Base-by-base conservation (phyloP, 371 early-diverging fungal genomes). In the Umbelopsis sp. region DNA sequence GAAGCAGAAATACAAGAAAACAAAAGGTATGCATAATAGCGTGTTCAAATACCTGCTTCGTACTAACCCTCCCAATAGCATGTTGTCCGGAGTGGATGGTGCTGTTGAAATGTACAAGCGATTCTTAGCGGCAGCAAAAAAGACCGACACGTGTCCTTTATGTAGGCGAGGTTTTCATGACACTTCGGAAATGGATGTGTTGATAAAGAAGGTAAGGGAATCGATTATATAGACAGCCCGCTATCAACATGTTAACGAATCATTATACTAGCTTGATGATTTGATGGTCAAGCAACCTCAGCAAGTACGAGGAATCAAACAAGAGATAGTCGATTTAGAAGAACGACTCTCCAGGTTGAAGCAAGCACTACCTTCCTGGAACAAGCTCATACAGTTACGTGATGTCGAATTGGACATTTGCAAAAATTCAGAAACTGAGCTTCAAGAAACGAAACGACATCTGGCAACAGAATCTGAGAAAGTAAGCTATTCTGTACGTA, bases 101-200 rank as follows among this genome's bases (percentile, higher is more conserved):
- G 87, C 85, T 18, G 66, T 74, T n/a, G 69, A 76, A 4, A 83
- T 92, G 76, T 92, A 92, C 73, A 68, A 65, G 32, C 80, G 87
- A 8, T 93, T 87, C 62, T 72, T 87, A 45, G 70, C 73, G 38
- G 75, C 83, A 46, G 79, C 85, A 44, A 70, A 87, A 22, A 69
- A 72, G 2, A 72, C 74, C 20, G 78, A 87, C 25, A 72, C 82
- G 44, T 95, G 96, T 66, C 91, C 94, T 3, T 74, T 94, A 4
- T 95, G 96, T 76, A 74, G 70, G n/a, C 85, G 92, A 18, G 79
- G 73, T 0, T 92, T 91, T 72, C 63, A 66, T 8, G 70, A 74
- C 45, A 78, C 81, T 9, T 65, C 73, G 2, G 89, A 91, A 32
- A 76, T 82, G 16, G 75, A 79, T 16, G 66, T 70, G 6, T 91